Evolutionary conservation across 306 rosid genomes (phyloP), one percentile per base, ranked within the genome.

Genomic region (Macrotyloma uniflorum): DNA sequence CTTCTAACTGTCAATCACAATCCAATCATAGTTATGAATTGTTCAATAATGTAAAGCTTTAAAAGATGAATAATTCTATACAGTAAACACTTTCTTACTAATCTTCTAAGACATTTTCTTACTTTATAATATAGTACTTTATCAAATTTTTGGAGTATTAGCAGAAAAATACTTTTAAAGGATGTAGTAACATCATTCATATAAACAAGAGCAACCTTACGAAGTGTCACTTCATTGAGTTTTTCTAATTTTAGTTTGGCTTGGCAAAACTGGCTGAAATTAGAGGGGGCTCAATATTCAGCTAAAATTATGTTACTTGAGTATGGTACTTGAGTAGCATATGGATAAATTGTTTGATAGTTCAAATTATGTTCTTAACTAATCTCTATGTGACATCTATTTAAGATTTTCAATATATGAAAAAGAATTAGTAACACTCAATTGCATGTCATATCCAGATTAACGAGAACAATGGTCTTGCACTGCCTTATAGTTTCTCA

Each of bases 1-100:
- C 97, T 85, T 95, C 97, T 87, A 95, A 88, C 99, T 95, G 85
- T 30, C 74, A 59, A 35, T 62, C 63, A 71, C n/a, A 70, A 40
- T 15, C 72, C 79, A 77, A 55, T 32, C 63, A 70, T n/a, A n/a
- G n/a, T n/a, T n/a, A n/a, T n/a, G 78, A 80, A 30, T 73, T 61
- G 23, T 54, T 64, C 46, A 51, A 58, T 58, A 38, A 65, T 65
- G 54, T 19, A 32, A 76, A 57, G 13, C 14, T 76, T 45, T 19
- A 5, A 26, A 8, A 43, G 5, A 18, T 38, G 67, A 61, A 61
- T 15, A 30, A 28, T 30, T 28, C 12, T 28, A 28, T 23, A 26
- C n/a, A 14, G 35, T 7, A 3, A 62, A 6, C 42, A 61, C 14
- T 6, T 61, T 62, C 43, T 32, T 28, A 30, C 23, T 30, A 6